Base-by-base conservation (phyloP, 2,329 filamentous ascomycete genomes). In the Penicillium carneum region DNA sequence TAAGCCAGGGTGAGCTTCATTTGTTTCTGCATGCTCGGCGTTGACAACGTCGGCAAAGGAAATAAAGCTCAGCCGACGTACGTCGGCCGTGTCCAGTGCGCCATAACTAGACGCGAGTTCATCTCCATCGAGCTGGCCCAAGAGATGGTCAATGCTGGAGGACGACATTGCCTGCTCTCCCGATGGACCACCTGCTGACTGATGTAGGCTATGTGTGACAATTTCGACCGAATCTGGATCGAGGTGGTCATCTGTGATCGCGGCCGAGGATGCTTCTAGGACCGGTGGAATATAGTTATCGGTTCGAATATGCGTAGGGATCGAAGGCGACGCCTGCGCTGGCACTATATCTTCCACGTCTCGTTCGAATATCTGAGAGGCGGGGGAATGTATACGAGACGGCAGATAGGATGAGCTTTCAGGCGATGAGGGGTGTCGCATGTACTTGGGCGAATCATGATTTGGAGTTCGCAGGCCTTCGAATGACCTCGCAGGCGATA, bases 41-140 rank as follows among this genome's bases (percentile, higher is more conserved):
- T 96, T 92, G 42, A 98, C 92, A 10, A 98, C 92, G 72, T 98
- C 94, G 63, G 94, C 93, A 77, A 98, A 98, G 8, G 93, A 97
- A 74, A 98, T 96, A 80, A 98, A 98, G 76, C 91, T 95, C 64
- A 98, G 80, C 23, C 94, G 88, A 47, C 92, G 88, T 18, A 96
- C 86, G 71, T 97, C 93, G 48, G 87, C 84, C 41, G 84, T 86
- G 71, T 97, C 93, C 63, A 94, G 81, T 47, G 89, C 87, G 34
- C 89, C 91, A 75, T 94, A 94, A 73, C 88, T 92, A 60, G 89
- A 91, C 1, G 87, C 87, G 29, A 83, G 83, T 67, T 94, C 90
- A 43, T 87, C 82, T n/a, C 78, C 79, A 54, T 86, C 82, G 49
- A 54, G 10, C 23, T 59, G 56, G 18, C 33, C 43, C 14, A 39